Base-by-base conservation (phyloP, 2,329 filamentous ascomycete genomes). In the Fusarium stilboides region DNA sequence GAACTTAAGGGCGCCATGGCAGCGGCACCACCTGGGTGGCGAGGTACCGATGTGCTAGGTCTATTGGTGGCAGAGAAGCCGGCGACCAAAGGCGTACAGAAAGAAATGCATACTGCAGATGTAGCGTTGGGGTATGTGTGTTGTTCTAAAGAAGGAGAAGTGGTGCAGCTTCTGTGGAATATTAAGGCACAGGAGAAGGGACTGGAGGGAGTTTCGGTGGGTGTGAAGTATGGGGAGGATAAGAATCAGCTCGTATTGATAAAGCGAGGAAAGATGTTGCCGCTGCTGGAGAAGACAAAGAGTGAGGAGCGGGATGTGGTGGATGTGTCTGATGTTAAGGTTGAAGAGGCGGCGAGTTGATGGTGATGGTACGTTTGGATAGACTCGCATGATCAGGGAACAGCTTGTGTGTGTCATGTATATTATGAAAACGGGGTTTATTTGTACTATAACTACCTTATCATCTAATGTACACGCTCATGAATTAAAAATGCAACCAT, bases 1-100 rank as follows among this genome's bases (percentile, higher is more conserved):
- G 92, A 95, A 80, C 85, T 95, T 5, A 92, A 94, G 75, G 95
- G 95, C 5, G 88, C 93, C 0, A 92, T 96, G 74, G 85, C 85
- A 2, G 90, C 89, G 14, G 92, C 92, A 8, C 94, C 94, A 2
- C 81, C 86, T 0, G 91, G 90, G 1, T 97, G 92, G 92, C 84
- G 89, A 54, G 88, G 86, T 0, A 77, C 83, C 2, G 85, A 86
- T 15, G 89, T 92, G 8, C 77, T 97, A 34, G 94, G 89, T 0
- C 75, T 97, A 17, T 79, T 98, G 55, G 91, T 92, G 24, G 87
- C 89, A 5, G 88, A 90, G 67, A 84, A 86, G 64, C 84, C 89
- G 54, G 92, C 94, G 33, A 97, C 94, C 0, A 92, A 89, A 74
- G 95, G 94, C 2, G 89, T 97, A 5, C 83, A 92, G 59, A 89